Evolutionary conservation across 805 yeast genomes (phyloP).

Genomic region (Ascoidea rubescens): DNA sequence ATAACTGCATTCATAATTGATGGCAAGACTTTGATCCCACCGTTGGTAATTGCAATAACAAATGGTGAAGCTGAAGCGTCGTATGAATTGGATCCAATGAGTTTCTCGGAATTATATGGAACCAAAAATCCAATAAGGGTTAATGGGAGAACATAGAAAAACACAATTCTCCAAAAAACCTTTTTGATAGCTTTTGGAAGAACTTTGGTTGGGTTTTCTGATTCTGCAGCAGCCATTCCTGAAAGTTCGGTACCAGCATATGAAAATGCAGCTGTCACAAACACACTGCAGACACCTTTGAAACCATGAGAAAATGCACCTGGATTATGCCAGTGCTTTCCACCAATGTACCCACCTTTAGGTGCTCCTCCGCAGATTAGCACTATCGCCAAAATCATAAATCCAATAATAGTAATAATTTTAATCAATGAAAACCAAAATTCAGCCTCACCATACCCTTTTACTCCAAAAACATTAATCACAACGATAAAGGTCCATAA

Average conservation of each 20-base stretch:
- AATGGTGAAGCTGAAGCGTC: slow-evolving; percentile 66
- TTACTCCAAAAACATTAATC: slow-evolving; percentile 38
- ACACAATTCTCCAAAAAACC: slow-evolving; percentile 68
- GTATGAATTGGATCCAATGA: slow-evolving; percentile 33
- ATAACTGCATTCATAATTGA: slow-evolving; percentile 57
- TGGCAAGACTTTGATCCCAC: slow-evolving; percentile 53
- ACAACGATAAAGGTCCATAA: slow-evolving; percentile 32
- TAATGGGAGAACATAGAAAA: slow-evolving; percentile 52
- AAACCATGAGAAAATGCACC: slow-evolving; percentile 42
- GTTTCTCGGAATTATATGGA: slow-evolving; percentile 40
- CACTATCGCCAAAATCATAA: slow-evolving; percentile 32
- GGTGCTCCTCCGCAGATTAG: slow-evolving; percentile 43
- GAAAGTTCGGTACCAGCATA: slow-evolving; percentile 65
- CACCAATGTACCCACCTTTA: slow-evolving; percentile 32
- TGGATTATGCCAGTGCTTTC: slow-evolving; percentile 35
- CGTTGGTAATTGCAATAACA: slow-evolving; percentile 53
- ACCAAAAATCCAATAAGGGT: slow-evolving; percentile 54
- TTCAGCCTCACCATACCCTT: slow-evolving; percentile 45
- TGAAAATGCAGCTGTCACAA: slow-evolving; percentile 66
- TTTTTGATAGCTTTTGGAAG: slow-evolving; percentile 69
- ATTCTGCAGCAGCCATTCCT: slow-evolving; percentile 69
- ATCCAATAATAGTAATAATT: slow-evolving; percentile 33
- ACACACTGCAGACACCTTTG: slow-evolving; percentile 60
- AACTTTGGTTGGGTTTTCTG: slow-evolving; percentile 49
- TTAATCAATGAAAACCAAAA: slow-evolving; percentile 33